A percentile compares a stretch with the other conserved stretches of the same genome.
These are phyloP conservation scores for Chlorociboria aeruginascens DNA, from an alignment of 495 filamentous ascomycete genomes.

Conservation along the genomic window DNA sequence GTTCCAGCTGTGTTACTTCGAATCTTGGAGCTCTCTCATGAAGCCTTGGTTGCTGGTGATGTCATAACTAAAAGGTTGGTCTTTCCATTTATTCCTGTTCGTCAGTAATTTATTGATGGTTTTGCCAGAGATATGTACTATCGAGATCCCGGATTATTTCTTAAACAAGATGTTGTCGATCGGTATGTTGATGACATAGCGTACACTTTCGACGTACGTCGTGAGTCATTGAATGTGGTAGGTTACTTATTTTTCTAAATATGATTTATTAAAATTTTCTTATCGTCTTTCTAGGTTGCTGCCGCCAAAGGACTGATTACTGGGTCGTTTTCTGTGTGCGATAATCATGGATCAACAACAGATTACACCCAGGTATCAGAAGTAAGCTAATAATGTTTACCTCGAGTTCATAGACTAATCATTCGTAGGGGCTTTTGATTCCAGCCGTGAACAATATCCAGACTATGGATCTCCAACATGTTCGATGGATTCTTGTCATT, in stretches of 20 bases:
- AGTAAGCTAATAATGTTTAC: background rate
- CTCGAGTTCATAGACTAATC: background rate
- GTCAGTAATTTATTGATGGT: background rate
- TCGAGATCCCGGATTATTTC: slow-evolving; percentile 68
- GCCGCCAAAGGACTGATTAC: slow-evolving; percentile 62
- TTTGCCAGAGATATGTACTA: slow-evolving; percentile 76
- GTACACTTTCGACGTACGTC: slow-evolving; percentile 54
- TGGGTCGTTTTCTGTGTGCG: slow-evolving; percentile 33
- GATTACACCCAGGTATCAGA: slow-evolving; percentile 11
- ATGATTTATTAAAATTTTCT: background rate
- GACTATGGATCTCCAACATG: slow-evolving; percentile 36
- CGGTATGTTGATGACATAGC: slow-evolving; percentile 74
- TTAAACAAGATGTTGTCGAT: slow-evolving; percentile 63
- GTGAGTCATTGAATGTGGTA: slow-evolving; percentile 55
- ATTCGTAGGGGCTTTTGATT: slow-evolving; percentile 50
- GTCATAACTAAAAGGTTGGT: slow-evolving; percentile 68
- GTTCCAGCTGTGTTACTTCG: slow-evolving; percentile 34
- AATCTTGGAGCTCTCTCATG: slow-evolving; percentile 58
- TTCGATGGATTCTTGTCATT: slow-evolving; percentile 69
- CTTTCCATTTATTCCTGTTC: background rate
- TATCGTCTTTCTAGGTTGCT: slow-evolving; percentile 34
- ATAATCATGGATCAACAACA: slow-evolving; percentile 11
- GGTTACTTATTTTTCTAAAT: slow-evolving; percentile 5
- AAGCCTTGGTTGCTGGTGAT: slow-evolving; percentile 47
- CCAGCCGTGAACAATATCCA: slow-evolving; percentile 44